Evolutionary conservation across 768 basidiomycete genomes (phyloP).

Genomic region (Mycena crocata): DNA sequence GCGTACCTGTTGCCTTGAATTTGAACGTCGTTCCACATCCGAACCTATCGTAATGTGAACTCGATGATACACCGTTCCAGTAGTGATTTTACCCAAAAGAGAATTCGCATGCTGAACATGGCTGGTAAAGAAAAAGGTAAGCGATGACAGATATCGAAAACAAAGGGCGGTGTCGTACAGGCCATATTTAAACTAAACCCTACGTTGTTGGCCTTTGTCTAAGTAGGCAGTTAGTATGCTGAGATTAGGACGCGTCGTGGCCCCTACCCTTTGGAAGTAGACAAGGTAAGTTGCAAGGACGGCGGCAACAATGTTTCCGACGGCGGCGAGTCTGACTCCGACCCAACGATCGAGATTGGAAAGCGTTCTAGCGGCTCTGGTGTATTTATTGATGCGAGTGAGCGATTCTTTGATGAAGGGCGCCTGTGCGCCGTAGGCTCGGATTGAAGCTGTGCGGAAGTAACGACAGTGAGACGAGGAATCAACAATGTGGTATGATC

Average conservation of each 20-base stretch:
- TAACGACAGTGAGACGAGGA: not conserved
- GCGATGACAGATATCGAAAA: not conserved
- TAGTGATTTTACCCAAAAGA: constrained; percentile 42
- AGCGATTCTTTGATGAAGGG: constrained; percentile 50
- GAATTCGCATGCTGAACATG: constrained; percentile 58
- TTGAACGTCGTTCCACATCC: constrained; percentile 45
- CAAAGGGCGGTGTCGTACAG: constrained; percentile 12
- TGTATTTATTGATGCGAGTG: constrained; percentile 55
- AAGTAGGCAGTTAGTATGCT: constrained; percentile 42
- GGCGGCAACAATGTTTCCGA: constrained; percentile 58
- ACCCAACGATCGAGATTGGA: constrained; percentile 49
- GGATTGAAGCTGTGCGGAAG: constrained; percentile 47
- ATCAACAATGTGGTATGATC: constrained; percentile 25
- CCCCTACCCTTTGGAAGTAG: constrained; percentile 32
- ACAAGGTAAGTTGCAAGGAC: constrained; percentile 46
- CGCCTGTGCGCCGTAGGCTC: constrained; percentile 61
- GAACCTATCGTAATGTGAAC: constrained; percentile 27
- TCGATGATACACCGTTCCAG: not conserved
- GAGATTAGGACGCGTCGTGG: too few species aligned
- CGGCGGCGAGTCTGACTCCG: constrained; percentile 55
- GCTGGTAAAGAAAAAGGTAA: constrained; percentile 39
- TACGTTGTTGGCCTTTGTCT: constrained; percentile 49
- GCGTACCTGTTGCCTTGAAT: constrained; percentile 42
- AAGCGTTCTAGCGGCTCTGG: constrained; percentile 46
- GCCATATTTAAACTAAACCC: constrained; percentile 59